Evolutionary conservation across 495 filamentous ascomycete species (phyloP), one percentile per base, ranked within the genome.

Genomic region (Beverwykella pulmonaria): DNA sequence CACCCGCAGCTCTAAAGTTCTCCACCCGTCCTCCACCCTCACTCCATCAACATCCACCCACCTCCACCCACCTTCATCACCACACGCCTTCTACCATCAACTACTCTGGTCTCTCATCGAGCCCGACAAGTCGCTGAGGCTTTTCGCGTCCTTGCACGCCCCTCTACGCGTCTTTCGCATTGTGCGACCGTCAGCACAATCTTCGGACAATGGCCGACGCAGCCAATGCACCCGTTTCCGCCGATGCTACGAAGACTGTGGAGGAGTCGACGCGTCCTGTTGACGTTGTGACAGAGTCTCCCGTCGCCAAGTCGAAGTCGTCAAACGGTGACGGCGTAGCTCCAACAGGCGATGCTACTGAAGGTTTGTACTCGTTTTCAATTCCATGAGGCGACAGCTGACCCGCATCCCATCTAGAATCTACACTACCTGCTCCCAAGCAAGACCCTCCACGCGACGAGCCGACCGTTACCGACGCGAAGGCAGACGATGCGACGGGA

Each of bases 21-120:
- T 50, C 49, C 25, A 27, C 52, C 26, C 34, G 19, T n/a, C 61
- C 53, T 61, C 41, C 50, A 66, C 48, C 36, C 59, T 54, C 50
- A 36, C 63, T 60, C 60, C 52, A 44, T 48, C 59, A 67, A 64
- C 58, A 46, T 47, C 59, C 56, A 58, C 61, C 62, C 70, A 69
- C 53, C 59, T 53, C 65, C 56, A 58, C 61, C 62, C 70, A 69
- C 53, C 63, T 53, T 59, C 65, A 72, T 69, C 70, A 67, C 27
- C 30, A 62, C 52, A 54, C 30, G 19, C n/a, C 26, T 32, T 48
- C 47, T 44, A 48, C 39, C 62, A 72, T 67, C 70, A 63, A 50
- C 52, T 30, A 32, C 36, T 8, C 49, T 15, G 22, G 26, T 53
- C 44, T 59, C 39, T 22, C 57, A 50, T 62, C 53, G 57, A 52